Evolutionary conservation across 2,329 filamentous ascomycete species (phyloP), one percentile per base, ranked within the genome.

Genomic region (Arthrinium phaeospermum): DNA sequence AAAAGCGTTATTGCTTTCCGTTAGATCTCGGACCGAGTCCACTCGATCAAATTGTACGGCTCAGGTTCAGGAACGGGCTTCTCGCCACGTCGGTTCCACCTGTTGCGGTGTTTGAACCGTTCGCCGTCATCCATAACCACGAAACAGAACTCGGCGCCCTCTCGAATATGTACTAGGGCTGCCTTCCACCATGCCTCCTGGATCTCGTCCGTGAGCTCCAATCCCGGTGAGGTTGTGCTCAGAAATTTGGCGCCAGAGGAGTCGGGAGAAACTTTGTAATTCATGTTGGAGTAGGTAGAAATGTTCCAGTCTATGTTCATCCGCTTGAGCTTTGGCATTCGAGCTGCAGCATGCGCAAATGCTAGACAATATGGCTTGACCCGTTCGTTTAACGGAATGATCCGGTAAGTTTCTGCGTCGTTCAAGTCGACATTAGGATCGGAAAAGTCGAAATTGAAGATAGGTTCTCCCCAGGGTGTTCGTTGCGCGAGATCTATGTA

Each of bases 241-340:
- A 22, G 10, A 13, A 57, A 57, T 4, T 7, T 3, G 4, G 51
- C 51, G 16, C 14, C 27, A 0, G 51, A 57, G 4, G 14, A 27
- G 13, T 19, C 27, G 27, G 3, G 3, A 4, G 14, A 1, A 7
- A 57, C 24, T 0, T 0, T 6, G 5, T 57, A 57, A 0, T 2
- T 3, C 6, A 57, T 7, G 4, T 1, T 0, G 51, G 16, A 30
- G n/a, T 1, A 1, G 2, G 13, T 13, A 0, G 0, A 10, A 13
- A 10, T 27, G 2, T 3, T 1, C 49, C 49, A 53, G 0, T 13
- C 2, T 13, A 53, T 27, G 1, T 4, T 14, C 12, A 57, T 3
- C 1, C 1, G 1, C 16, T 34, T 19, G 14, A 57, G 51, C 27
- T 30, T 30, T 30, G 27, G 27, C 27, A 30, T 30, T 2, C 27